A percentile compares a stretch with the other conserved stretches of the same genome.
These are phyloP conservation scores for Hygrophila difformis DNA, from an alignment of 257 asterid species.

Conservation along the genomic window DNA sequence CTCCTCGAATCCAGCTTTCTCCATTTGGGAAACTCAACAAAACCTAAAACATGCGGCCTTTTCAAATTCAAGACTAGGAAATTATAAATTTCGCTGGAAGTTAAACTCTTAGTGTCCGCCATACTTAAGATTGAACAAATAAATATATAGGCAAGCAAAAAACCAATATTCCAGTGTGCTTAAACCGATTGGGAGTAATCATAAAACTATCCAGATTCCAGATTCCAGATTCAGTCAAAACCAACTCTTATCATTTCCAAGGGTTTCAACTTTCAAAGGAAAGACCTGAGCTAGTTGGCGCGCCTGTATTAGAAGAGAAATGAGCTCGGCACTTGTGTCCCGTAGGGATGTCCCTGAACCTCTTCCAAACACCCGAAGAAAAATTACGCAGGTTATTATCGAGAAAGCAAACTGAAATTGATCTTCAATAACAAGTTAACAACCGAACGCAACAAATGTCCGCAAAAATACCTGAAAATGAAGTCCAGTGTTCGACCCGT, in stretches of 20 bases:
- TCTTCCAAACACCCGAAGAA: constrained; percentile 38
- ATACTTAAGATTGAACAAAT: too few species aligned
- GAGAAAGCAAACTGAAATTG: neutral
- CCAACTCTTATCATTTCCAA: neutral
- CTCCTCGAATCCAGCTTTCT: constrained; percentile 52
- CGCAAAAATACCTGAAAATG: constrained; percentile 27
- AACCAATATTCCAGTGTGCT: too few species aligned
- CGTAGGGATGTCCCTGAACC: constrained; percentile 24
- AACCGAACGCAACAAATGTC: constrained; percentile 18
- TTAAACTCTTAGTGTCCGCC: neutral
- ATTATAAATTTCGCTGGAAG: neutral
- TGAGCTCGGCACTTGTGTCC: constrained; percentile 24
- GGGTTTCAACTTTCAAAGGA: constrained; percentile 5
- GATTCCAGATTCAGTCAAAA: neutral
- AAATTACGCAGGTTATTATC: constrained; percentile 1
- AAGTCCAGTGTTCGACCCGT: constrained; percentile 31
- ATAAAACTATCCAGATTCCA: neutral
- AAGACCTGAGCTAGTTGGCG: constrained; percentile 19
- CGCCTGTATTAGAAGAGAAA: constrained; percentile 31
- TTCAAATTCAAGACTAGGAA: constrained; percentile 13
- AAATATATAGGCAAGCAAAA: too few species aligned
- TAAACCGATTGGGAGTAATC: neutral
- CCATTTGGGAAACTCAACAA: constrained; percentile 45
- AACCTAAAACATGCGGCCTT: constrained; percentile 29
- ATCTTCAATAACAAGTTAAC: too few species aligned